Base-by-base conservation (phyloP, 306 rosid genomes). In the Fragaria ananassa region DNA sequence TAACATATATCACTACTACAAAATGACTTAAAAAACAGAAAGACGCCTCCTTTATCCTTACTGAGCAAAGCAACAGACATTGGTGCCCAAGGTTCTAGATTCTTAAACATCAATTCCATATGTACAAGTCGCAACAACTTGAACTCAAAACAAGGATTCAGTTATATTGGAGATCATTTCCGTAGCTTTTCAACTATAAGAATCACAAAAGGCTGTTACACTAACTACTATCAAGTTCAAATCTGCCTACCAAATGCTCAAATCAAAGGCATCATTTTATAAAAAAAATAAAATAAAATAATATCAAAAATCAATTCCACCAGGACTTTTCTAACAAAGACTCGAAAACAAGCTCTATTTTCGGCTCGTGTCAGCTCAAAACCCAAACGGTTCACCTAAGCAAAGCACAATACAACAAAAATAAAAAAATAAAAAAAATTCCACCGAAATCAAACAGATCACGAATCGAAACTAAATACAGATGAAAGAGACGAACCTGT, bases 401-500 rank as follows among this genome's bases (percentile, higher is more conserved):
- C 12, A 27, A 27, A 27, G 14, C 19, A 23, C 21, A 35, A 37
- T 14, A 0, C 6, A 14, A 21, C 45, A 42, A 42, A 42, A 42
- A 23, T 0, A 8, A 0, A 0, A 19, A 5, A 27, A 18, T 0
- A 8, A 4, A 18, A 47, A 66, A 66, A 42, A 5, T 41, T 29
- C 34, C 71, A 15, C 15, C 25, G 37, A 17, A 27, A 57, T 34
- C 45, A 70, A 4, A 45, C 57, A 75, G 61, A 81, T 67, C 77
- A 74, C 0, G 31, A 71, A 18, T 41, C 4, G 4, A 46, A 23
- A 77, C 13, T 3, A 46, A 6, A 58, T 13, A n/a, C 12, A 8
- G 3, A 34, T 1, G 15, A 7, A 74, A 61, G 18, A 15, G 10
- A 1, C 42, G 13, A 11, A 90, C 97, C 97, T 1, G 97, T 92